Percentiles rank a stretch among this genome's conserved stretches.
Conservation (phyloP, 345 rosid species). For the Lepidium aucheri region DNA sequence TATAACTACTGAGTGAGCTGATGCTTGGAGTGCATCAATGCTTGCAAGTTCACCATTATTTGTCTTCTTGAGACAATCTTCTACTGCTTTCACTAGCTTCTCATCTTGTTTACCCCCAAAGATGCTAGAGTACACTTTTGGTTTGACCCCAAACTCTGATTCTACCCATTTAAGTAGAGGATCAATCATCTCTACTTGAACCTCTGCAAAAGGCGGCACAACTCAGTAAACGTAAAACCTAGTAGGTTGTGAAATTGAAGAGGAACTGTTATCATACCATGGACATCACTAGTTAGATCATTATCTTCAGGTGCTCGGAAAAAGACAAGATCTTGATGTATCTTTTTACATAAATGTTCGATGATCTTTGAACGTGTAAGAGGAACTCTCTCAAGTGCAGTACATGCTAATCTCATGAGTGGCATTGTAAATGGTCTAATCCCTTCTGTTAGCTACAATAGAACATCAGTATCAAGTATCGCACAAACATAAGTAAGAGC, state of each 20-base stretch:
- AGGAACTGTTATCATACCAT: constrained; percentile 39
- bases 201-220: constrained; percentile 33
- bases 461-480: constrained; percentile 9
- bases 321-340: constrained; percentile 81
- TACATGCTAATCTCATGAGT: constrained; percentile 93
- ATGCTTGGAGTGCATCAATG: constrained; percentile 81
- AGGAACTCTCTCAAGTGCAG: constrained; percentile 94
- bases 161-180: constrained; percentile 82
- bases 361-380: constrained; percentile 63
- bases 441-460: constrained; percentile 77
- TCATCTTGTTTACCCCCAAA: constrained; percentile 90
- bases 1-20: constrained; percentile 73
- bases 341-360: constrained; percentile 51
- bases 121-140: constrained; percentile 62
- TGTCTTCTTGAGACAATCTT: constrained; percentile 48
- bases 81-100: constrained; percentile 60
- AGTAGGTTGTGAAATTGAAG: background rate
- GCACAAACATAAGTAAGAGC: background rate
- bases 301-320: constrained; percentile 75
- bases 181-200: constrained; percentile 77
- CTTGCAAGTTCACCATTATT: constrained; percentile 79
- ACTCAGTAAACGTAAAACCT: background rate
- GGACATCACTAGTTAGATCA: constrained; percentile 45
- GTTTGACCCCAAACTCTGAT: constrained; percentile 74
- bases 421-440: constrained; percentile 98